Percentiles rank a stretch among this genome's conserved stretches.
Evolutionary conservation across 2,329 filamentous ascomycete species (phyloP).

Genomic region (Cercospora zeina): DNA sequence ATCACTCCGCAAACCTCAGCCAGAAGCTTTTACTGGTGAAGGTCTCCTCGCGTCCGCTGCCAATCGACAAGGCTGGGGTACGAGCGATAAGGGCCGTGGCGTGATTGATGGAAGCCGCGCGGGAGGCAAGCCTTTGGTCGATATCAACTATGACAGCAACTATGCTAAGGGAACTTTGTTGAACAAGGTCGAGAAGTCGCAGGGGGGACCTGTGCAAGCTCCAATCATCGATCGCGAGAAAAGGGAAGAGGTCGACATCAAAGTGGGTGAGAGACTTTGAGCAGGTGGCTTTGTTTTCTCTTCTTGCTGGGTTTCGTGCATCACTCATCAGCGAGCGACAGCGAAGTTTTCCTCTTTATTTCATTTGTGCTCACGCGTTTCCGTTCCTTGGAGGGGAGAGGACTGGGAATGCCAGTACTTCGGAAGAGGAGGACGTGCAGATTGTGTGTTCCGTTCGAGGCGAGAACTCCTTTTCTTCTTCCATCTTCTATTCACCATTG

Average conservation of each 20-base stretch:
- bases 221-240: slow-evolving; percentile 44
- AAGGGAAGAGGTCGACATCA: slow-evolving; percentile 23
- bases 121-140: slow-evolving; percentile 47
- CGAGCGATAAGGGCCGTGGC: slow-evolving; percentile 44
- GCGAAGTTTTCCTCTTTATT: neutral
- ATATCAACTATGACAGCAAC: slow-evolving; percentile 45
- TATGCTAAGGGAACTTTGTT: slow-evolving; percentile 54
- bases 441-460: neutral
- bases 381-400: neutral
- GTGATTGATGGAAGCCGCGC: slow-evolving; percentile 50
- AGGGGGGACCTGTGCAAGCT: slow-evolving; percentile 30
- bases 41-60: slow-evolving; percentile 44
- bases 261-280: slow-evolving; percentile 8
- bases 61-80: slow-evolving; percentile 45
- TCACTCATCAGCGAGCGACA: neutral
- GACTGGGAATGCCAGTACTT: neutral
- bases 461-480: neutral
- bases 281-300: neutral
- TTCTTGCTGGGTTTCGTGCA: slow-evolving; percentile 1
- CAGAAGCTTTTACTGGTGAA: slow-evolving; percentile 47
- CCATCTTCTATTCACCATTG: neutral
- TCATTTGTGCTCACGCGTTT: neutral
- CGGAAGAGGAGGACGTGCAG: neutral
- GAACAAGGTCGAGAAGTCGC: slow-evolving; percentile 43
- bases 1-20: slow-evolving; percentile 1